A percentile compares a stretch with the other conserved stretches of the same genome.
Evolutionary conservation across 257 asterid species (phyloP).

Genomic region (Catharanthus roseus): DNA sequence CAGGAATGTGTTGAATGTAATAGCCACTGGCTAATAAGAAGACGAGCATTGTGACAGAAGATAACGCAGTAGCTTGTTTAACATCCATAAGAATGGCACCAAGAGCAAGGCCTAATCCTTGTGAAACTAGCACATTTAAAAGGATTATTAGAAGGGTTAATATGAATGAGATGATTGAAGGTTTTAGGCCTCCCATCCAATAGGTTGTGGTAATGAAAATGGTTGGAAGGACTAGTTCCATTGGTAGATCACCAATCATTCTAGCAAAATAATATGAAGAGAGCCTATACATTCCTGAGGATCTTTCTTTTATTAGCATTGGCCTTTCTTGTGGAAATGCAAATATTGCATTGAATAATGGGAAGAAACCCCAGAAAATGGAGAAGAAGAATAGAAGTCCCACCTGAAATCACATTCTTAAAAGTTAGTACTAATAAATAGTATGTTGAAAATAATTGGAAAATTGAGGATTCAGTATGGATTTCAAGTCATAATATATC

Average conservation of each 20-base stretch:
- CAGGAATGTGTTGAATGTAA: constrained; percentile 72
- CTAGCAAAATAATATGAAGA: constrained; percentile 73
- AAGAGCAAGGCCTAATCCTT: constrained; percentile 80
- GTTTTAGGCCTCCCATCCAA: constrained; percentile 88
- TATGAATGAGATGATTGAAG: constrained; percentile 44
- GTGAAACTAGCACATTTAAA: constrained; percentile 68
- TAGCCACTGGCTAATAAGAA: constrained; percentile 71
- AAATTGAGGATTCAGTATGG: background rate
- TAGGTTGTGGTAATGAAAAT: constrained; percentile 53
- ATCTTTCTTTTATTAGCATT: constrained; percentile 52
- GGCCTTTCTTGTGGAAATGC: constrained; percentile 73
- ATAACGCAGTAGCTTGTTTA: constrained; percentile 57
- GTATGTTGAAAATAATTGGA: background rate
- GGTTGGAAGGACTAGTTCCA: constrained; percentile 87
- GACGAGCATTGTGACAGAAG: constrained; percentile 69
- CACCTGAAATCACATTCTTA: constrained; percentile 38
- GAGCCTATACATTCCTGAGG: constrained; percentile 77
- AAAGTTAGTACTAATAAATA: background rate
- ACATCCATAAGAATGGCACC: constrained; percentile 79
- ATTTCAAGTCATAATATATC: too few relatives aligned
- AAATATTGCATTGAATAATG: constrained; percentile 60
- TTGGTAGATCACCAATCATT: constrained; percentile 65
- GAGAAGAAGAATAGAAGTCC: constrained; percentile 86
- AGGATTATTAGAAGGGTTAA: constrained; percentile 55
- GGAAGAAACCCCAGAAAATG: constrained; percentile 84